A percentile compares a stretch with the other conserved stretches of the same genome.
phyloP scores from a whole-genome alignment of 192 early-diverging fungal species.

The Thamnidium elegans region DNA sequence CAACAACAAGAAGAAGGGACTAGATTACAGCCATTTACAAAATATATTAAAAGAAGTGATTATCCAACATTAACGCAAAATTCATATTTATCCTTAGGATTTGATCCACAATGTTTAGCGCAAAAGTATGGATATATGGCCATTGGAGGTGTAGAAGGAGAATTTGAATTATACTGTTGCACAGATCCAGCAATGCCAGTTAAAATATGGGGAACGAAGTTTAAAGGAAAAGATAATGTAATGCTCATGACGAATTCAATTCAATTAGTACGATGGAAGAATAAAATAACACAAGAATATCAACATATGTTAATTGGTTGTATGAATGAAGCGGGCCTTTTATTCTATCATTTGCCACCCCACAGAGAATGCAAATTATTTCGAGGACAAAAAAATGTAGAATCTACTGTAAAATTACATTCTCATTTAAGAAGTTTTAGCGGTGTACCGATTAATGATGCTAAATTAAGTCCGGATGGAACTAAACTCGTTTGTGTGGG shows the following conservation, averaged over 20 bases:
- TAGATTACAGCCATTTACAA: conserved; percentile 22
- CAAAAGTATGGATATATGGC: conserved; percentile 45
- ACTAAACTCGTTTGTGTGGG: conserved; percentile 44
- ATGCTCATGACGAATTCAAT: conserved; percentile 28
- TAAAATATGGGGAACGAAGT: conserved; percentile 33
- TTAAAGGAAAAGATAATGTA: conserved; percentile 23
- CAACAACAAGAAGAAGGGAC: not conserved
- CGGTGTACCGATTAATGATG: conserved; percentile 40
- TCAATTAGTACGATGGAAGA: conserved; percentile 27
- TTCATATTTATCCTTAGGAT: conserved; percentile 21
- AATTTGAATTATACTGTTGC: conserved; percentile 39
- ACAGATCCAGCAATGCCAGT: conserved; percentile 19
- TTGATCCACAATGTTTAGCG: conserved; percentile 45
- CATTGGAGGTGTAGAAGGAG: conserved; percentile 33
- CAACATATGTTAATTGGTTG: conserved; percentile 21
- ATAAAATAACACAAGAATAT: conserved; percentile 7
- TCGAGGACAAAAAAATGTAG: not conserved
- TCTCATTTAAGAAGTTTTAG: conserved; percentile 26
- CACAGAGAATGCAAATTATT: conserved; percentile 19
- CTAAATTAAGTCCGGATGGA: conserved; percentile 44
- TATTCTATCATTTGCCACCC: conserved; percentile 28
- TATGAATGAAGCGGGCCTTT: conserved; percentile 35
- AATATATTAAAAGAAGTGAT: conserved; percentile 18
- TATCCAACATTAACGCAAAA: conserved; percentile 9
- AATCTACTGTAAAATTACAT: not conserved